A percentile compares a stretch with the other conserved stretches of the same genome.
Evolutionary conservation across 129 eudicot genomes (phyloP).

Genomic region (Mikania micrantha): DNA sequence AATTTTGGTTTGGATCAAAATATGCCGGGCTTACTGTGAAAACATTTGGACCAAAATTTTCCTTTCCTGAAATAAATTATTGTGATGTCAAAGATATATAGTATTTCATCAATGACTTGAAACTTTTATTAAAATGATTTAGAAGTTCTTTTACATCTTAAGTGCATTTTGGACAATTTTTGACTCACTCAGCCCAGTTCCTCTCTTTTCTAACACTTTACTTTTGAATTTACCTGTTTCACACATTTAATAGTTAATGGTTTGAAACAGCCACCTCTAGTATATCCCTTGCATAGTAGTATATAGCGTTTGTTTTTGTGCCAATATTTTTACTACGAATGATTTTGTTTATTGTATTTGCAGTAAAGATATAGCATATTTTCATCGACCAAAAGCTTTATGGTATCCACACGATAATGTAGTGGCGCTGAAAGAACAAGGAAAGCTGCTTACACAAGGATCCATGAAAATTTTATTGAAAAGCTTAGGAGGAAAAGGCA

Average conservation of each 20-base stretch:
- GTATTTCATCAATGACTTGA: not conserved
- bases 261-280: not conserved
- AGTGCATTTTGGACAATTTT: slow-evolving; percentile 2
- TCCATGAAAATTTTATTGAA: slow-evolving; percentile 80
- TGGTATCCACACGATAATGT: slow-evolving; percentile 97
- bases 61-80: not conserved
- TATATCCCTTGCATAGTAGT: not conserved
- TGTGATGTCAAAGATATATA: not conserved
- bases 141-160: not conserved
- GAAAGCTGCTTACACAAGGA: slow-evolving; percentile 54
- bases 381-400: slow-evolving; percentile 90
- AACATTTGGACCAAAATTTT: not conserved
- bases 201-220: not conserved
- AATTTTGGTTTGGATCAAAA: not conserved
- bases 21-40: not conserved
- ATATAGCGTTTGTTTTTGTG: not conserved
- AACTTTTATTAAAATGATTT: not conserved
- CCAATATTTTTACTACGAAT: slow-evolving; percentile 4
- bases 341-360: slow-evolving; percentile 16
- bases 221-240: not conserved
- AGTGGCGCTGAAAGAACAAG: slow-evolving; percentile 74
- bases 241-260: not conserved
- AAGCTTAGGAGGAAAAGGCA: slow-evolving; percentile 91
- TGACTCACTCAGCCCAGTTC: not conserved
- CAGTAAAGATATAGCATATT: slow-evolving; percentile 93